Evolutionary conservation across 2,329 filamentous ascomycete genomes (phyloP), one percentile per base, ranked within the genome.

Genomic region (Didymella glomerata): DNA sequence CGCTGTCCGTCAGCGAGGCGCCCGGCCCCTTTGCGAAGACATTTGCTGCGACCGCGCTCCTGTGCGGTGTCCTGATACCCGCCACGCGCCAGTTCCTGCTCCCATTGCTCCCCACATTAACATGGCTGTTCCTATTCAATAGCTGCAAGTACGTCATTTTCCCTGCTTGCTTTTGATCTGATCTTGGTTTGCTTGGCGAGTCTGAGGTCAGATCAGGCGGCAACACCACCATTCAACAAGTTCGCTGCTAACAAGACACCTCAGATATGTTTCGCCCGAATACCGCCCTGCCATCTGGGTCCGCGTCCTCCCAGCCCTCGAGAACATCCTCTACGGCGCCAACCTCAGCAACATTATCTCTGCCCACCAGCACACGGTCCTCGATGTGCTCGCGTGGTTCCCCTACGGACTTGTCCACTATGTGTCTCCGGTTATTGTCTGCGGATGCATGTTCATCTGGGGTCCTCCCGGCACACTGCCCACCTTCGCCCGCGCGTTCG

Each of bases 261-360:
- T 11, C 72, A 96, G 93, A 73, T 97, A 96, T 80, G 93, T 97
- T 68, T 90, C 92, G 36, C 86, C 88, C 67, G 90, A 94, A 73
- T 95, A 93, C 81, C 88, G 94, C 67, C 93, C 93, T 60, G 90
- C 92, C 63, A 97, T 97, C 71, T 97, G 93, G 91, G 94, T 97
- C 66, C 92, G 93, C 72, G 92, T 98, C 27, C 85, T 98, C 34
- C 94, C 94, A 4, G 92, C 94, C 18, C 86, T 98, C 64, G 94
- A 98, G 80, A 97, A 98, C 78, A 95, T 98, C 63, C 85, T 98
- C 32, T 98, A 97, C 75, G 94, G 94, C 68, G 93, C 93, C 63
- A 97, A 97, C 79, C 84, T 97, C 57, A 96, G 92, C 81, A 97
- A 97, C 78, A 96, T 97, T 71, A 86, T 98, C 54, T 96, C 93